Percentiles rank a stretch among this genome's conserved stretches.
These are phyloP conservation scores for Boletus speciosus DNA, from an alignment of 768 basidiomycete genomes.

Conservation along the genomic window DNA sequence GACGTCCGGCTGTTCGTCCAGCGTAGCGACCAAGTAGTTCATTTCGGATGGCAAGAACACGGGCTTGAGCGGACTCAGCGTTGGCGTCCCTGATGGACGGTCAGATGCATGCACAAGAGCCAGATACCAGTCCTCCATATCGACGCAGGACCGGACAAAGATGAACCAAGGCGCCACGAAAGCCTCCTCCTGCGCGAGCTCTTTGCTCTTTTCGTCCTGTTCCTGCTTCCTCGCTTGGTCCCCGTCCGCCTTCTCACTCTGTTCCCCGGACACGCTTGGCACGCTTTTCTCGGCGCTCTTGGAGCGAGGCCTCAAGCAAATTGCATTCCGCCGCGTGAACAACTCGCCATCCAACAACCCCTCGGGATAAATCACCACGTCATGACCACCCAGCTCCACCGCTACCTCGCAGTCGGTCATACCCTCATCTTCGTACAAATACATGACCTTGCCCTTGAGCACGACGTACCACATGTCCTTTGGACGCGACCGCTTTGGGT, in stretches of 20 bases:
- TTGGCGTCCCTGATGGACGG: slow-evolving; percentile 58
- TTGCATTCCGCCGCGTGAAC: slow-evolving; percentile 86
- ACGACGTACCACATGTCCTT: slow-evolving; percentile 93
- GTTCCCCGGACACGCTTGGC: slow-evolving; percentile 38
- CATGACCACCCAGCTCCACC: slow-evolving; percentile 78
- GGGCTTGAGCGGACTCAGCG: slow-evolving; percentile 53
- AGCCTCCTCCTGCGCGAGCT: slow-evolving; percentile 47
- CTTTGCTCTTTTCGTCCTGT: slow-evolving; percentile 36
- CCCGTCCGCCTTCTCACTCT: slow-evolving; percentile 18
- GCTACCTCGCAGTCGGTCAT: slow-evolving; percentile 90
- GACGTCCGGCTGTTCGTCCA: slow-evolving; percentile 93
- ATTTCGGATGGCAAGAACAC: slow-evolving; percentile 80
- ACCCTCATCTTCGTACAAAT: slow-evolving; percentile 89
- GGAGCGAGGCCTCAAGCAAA: slow-evolving; percentile 63
- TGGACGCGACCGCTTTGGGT: slow-evolving; percentile 77
- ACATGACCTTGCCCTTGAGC: slow-evolving; percentile 87
- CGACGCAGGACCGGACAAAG: slow-evolving; percentile 80
- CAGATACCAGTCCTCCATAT: slow-evolving; percentile 98
- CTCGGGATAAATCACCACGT: slow-evolving; percentile 73
- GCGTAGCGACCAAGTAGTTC: slow-evolving; percentile 72
- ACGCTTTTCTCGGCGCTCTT: slow-evolving; percentile 33
- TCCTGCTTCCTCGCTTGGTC: slow-evolving; percentile 27
- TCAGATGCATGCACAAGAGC: slow-evolving; percentile 73
- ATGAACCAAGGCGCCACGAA: slow-evolving; percentile 83
- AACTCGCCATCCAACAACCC: slow-evolving; percentile 82